A percentile compares a stretch with the other conserved stretches of the same genome.
Evolutionary conservation across 2,329 filamentous ascomycete species (phyloP).

Genomic region (Scedosporium apiospermum): DNA sequence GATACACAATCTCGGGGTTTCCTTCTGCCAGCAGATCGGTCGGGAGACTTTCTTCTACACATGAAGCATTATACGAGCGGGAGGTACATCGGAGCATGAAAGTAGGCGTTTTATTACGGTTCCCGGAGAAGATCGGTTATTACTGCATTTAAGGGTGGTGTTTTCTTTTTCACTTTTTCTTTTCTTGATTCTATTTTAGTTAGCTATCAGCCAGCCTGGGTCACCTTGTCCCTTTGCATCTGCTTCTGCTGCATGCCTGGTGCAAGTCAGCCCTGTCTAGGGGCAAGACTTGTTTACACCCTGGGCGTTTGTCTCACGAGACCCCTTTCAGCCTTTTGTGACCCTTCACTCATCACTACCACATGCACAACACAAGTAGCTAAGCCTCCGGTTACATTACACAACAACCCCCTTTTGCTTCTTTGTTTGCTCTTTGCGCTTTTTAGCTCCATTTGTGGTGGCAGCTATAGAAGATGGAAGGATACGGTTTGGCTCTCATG

Average conservation of each 20-base stretch:
- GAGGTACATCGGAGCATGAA: neutral
- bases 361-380: no score
- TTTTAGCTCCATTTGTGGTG: no score
- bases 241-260: neutral
- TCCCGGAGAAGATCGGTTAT: neutral
- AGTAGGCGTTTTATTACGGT: neutral
- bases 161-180: slow-evolving; percentile 1
- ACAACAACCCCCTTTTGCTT: no score
- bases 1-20: neutral
- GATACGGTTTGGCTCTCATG: no score
- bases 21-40: neutral
- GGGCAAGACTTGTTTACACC: no score
- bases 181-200: neutral
- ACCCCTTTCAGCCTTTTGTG: no score
- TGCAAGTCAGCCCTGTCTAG: no score
- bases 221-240: neutral
- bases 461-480: no score
- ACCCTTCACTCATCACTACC: no score
- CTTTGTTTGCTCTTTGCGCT: no score
- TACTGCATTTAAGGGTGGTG: neutral
- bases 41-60: neutral
- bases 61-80: neutral
- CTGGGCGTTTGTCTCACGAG: no score
- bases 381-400: no score
- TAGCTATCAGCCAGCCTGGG: neutral